Evolutionary conservation across 768 basidiomycete genomes (phyloP).

Genomic region (Lactarius quietus): DNA sequence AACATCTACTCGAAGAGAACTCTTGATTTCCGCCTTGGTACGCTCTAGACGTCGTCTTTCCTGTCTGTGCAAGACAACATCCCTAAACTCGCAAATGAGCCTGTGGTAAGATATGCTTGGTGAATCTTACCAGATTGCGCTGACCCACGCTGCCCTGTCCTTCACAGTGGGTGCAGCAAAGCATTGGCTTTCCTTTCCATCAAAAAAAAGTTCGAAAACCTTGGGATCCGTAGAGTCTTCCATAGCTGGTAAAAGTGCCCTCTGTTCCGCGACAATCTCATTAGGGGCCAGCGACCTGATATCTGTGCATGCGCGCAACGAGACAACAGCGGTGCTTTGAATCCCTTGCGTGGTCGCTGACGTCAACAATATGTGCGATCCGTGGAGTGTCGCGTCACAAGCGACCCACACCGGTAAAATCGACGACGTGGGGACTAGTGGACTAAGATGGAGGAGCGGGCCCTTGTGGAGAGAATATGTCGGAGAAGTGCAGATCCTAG

Average conservation of each 20-base stretch:
- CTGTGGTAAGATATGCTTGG: neutral
- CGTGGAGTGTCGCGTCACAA: conserved; percentile 40
- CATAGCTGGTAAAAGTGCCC: conserved; percentile 38
- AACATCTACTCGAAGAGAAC: conserved; percentile 28
- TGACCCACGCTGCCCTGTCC: conserved; percentile 71
- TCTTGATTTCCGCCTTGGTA: conserved; percentile 17
- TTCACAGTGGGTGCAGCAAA: conserved; percentile 62
- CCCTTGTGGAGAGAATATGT: conserved; percentile 32
- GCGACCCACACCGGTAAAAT: conserved; percentile 47
- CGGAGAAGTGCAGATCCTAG: conserved; percentile 26
- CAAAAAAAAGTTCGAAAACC: conserved; percentile 64
- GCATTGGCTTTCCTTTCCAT: conserved; percentile 48
- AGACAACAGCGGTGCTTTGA: conserved; percentile 44
- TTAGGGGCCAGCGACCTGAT: conserved; percentile 52
- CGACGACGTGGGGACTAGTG: conserved; percentile 26
- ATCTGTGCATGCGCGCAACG: conserved; percentile 53
- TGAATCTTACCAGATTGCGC: conserved; percentile 60
- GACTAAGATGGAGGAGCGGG: conserved; percentile 49
- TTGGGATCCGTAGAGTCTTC: conserved; percentile 43
- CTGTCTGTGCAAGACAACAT: conserved; percentile 47
- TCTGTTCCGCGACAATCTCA: conserved; percentile 45
- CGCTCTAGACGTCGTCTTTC: conserved; percentile 28
- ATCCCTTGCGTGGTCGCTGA: conserved; percentile 42
- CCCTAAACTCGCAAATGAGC: conserved; percentile 36
- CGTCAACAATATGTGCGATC: conserved; percentile 46